These are phyloP conservation scores for Asterochloris sp. DNA, from an alignment of 139 green algal genomes.

Conservation along the genomic window DNA sequence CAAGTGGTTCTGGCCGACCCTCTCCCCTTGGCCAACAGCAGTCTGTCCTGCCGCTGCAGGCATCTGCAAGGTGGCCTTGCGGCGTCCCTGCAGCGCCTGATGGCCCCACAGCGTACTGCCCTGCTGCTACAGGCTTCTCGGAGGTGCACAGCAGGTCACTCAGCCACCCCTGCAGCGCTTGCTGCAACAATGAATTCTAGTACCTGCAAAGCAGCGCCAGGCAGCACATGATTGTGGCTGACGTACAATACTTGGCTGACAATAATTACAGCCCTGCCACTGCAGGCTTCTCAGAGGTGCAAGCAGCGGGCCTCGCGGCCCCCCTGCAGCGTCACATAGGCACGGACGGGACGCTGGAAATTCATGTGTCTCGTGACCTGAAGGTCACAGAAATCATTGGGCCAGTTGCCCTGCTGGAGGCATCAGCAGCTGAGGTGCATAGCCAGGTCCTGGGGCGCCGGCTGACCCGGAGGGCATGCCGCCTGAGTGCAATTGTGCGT, in stretches of 20 bases:
- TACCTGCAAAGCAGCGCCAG: background rate
- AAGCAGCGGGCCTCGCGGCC: constrained; percentile 17
- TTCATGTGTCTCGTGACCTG: constrained; percentile 28
- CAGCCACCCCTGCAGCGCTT: no score
- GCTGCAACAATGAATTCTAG: no score
- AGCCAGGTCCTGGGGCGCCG: background rate
- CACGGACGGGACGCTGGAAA: constrained; percentile 29
- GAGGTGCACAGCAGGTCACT: no score
- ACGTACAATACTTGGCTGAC: background rate
- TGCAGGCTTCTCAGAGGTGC: constrained; percentile 33
- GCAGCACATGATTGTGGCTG: background rate
- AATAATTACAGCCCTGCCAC: background rate
- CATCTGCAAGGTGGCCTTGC: no score
- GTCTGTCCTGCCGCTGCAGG: no score
- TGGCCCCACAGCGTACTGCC: no score
- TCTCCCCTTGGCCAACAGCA: no score
- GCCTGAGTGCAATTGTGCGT: constrained; percentile 34
- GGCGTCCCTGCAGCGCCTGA: no score
- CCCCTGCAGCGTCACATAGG: constrained; percentile 26
- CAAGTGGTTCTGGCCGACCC: no score
- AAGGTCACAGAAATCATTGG: constrained; percentile 40
- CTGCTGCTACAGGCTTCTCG: no score
- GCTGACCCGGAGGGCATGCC: background rate
- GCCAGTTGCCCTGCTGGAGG: background rate
- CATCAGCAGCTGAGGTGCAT: background rate